These are phyloP conservation scores for Daldinia caldariorum DNA, from an alignment of 495 filamentous ascomycete genomes.

Conservation along the genomic window DNA sequence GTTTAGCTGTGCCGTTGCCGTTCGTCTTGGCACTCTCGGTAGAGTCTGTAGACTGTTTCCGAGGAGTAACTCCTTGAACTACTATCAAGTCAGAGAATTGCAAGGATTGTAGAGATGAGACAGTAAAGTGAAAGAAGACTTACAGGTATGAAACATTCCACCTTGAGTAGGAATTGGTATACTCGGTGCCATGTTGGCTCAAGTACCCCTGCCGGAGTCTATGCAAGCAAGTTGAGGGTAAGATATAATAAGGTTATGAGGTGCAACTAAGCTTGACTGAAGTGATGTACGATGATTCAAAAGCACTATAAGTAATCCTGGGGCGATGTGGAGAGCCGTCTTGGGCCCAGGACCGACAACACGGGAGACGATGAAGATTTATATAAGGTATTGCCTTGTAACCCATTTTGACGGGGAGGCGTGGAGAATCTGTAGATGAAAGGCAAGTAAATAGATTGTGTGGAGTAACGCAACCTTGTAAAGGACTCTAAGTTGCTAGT, in stretches of 20 bases:
- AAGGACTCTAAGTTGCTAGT: conserved; percentile 35
- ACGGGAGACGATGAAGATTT: conserved; percentile 48
- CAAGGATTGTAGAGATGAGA: neutral
- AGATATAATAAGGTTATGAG: conserved; percentile 23
- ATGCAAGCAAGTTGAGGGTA: conserved; percentile 17
- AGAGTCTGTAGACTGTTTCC: conserved; percentile 58
- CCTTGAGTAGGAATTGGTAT: conserved; percentile 60
- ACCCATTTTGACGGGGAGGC: conserved; percentile 44
- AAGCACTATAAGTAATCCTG: conserved; percentile 39
- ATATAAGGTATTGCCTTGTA: conserved; percentile 48
- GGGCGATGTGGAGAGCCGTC: conserved; percentile 42
- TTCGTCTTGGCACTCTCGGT: conserved; percentile 57
- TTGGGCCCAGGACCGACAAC: conserved; percentile 42
- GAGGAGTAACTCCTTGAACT: conserved; percentile 61
- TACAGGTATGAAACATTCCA: conserved; percentile 65
- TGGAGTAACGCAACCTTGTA: conserved; percentile 46
- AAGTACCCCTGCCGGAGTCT: conserved; percentile 20
- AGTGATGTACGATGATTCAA: conserved; percentile 33
- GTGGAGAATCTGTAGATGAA: conserved; percentile 49
- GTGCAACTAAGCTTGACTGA: conserved; percentile 30
- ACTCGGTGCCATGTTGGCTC: conserved; percentile 57
- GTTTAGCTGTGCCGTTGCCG: conserved; percentile 48
- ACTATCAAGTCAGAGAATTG: conserved; percentile 34
- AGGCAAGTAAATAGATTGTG: conserved; percentile 45
- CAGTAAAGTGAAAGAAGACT: conserved; percentile 26